Percentiles rank a stretch among this genome's conserved stretches.
Evolutionary conservation across 371 early-diverging fungal genomes (phyloP).

Genomic region (Mucor lusitanicus): DNA sequence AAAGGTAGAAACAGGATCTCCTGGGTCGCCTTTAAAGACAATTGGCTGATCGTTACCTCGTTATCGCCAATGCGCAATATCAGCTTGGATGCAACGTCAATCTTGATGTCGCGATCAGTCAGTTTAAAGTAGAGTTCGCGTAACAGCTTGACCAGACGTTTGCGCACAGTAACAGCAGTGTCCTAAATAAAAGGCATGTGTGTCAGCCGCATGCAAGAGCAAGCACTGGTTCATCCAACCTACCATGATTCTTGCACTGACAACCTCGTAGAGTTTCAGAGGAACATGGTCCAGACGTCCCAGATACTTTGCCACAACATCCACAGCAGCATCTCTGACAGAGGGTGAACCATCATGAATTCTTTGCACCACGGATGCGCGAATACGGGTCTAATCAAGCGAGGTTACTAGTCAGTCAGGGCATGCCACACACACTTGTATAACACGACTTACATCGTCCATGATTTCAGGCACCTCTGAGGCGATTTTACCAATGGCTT

Average conservation of each 20-base stretch:
- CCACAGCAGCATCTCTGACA: constrained; percentile 91
- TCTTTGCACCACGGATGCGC: constrained; percentile 69
- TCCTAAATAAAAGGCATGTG: constrained; percentile 55
- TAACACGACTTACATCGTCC: constrained; percentile 41
- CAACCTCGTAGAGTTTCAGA: constrained; percentile 69
- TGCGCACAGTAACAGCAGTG: constrained; percentile 83
- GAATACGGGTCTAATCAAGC: constrained; percentile 56
- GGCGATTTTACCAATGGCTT: constrained; percentile 73
- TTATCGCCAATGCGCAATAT: constrained; percentile 79
- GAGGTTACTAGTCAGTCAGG: too few relatives aligned
- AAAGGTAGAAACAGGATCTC: constrained; percentile 76
- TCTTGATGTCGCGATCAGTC: constrained; percentile 48
- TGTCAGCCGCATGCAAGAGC: not conserved
- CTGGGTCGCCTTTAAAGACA: constrained; percentile 70
- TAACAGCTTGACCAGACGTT: constrained; percentile 80
- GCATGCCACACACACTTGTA: too few relatives aligned
- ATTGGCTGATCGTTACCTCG: constrained; percentile 74
- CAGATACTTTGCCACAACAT: constrained; percentile 82
- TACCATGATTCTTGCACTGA: constrained; percentile 75
- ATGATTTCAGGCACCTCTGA: constrained; percentile 65
- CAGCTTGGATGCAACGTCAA: constrained; percentile 77
- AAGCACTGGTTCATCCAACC: not conserved
- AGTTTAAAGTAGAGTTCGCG: constrained; percentile 68
- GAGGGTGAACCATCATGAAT: constrained; percentile 82
- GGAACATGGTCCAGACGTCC: constrained; percentile 62